phyloP scores from a whole-genome alignment of 352 stramenopile species.

The Pythium periplocum region DNA sequence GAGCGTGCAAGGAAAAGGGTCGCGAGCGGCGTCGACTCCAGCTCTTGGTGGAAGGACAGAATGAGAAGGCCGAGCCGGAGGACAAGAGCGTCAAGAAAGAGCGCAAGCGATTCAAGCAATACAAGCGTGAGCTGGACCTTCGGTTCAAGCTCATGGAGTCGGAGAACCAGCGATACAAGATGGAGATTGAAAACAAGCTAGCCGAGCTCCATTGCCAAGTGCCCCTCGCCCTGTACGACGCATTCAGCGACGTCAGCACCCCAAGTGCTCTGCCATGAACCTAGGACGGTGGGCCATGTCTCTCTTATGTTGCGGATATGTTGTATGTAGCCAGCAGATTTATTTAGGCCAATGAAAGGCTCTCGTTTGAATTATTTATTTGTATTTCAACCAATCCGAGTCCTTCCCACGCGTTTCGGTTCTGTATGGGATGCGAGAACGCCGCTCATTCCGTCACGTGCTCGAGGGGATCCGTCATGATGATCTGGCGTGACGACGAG shows the following conservation, averaged over 20 bases:
- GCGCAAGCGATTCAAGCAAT: conserved; percentile 29
- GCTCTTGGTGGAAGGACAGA: too few species aligned
- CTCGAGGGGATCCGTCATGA: conserved; percentile 3
- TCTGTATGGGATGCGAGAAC: conserved; percentile 2
- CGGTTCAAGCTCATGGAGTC: conserved; percentile 59
- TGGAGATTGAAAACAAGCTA: conserved; percentile 49
- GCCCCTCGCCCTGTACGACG: too few species aligned
- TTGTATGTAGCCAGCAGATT: too few species aligned
- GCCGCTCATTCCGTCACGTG: too few species aligned
- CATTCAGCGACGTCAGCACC: too few species aligned
- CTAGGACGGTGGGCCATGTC: not conserved
- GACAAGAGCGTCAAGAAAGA: conserved; percentile 29
- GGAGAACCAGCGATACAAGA: conserved; percentile 42
- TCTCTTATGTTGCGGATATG: too few species aligned
- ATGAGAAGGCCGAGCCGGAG: not conserved
- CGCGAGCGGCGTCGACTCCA: not conserved
- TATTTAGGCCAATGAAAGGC: conserved; percentile 5
- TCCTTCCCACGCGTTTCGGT: conserved; percentile 29
- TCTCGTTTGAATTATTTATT: conserved; percentile 5
- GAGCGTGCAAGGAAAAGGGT: not conserved
- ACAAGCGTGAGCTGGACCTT: conserved; percentile 42
- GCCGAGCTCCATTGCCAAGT: conserved; percentile 29
- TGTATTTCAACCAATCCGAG: conserved; percentile 29
- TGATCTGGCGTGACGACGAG: conserved; percentile 58
- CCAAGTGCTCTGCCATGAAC: not conserved